Base-by-base conservation (phyloP, 2,329 filamentous ascomycete species). In the Cladosporium sp. region DNA sequence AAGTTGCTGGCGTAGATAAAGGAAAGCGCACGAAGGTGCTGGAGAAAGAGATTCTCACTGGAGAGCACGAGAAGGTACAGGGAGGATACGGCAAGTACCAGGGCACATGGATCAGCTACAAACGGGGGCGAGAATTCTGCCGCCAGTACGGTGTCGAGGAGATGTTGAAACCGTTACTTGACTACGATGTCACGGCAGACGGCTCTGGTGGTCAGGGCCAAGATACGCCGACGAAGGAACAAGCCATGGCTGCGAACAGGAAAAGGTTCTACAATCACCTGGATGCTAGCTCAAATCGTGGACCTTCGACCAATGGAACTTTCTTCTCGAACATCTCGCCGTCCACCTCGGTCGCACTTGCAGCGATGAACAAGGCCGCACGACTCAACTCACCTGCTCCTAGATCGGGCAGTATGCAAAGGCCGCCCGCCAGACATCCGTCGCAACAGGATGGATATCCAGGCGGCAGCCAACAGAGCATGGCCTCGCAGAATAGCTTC, bases 81-180 rank as follows among this genome's bases (percentile, higher is more conserved):
- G 93, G 93, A 33, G 93, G 93, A 4, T 98, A 98, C 66, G 93
- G 93, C 59, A 97, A 97, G 75, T 98, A 98, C 66, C 93, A 98
- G 74, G 93, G 93, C 52, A 98, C 93, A 2, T 98, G 93, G 93
- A 95, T 98, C 66, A 89, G 87, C 65, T 97, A 95, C 66, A 87
- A 92, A 46, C 84, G 92, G 56, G 93, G 92, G 1, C 80, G 95
- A 43, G 89, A 96, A 66, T 92, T 98, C 62, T 97, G 93, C 70
- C 84, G 87, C 40, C 80, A 84, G 65, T 85, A 85, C 63, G 80
- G 81, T 53, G 88, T 93, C 32, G 87, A 92, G 68, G 87, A 92
- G 58, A 63, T 89, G 4, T 73, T 93, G 44, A 79, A 82, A 18
- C 86, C 87, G 13, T 77, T 93, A 4, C 72, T 93, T 50, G 89